Base-by-base conservation (phyloP, 2,329 filamentous ascomycete genomes). In the Chalaropsis ovoidea region DNA sequence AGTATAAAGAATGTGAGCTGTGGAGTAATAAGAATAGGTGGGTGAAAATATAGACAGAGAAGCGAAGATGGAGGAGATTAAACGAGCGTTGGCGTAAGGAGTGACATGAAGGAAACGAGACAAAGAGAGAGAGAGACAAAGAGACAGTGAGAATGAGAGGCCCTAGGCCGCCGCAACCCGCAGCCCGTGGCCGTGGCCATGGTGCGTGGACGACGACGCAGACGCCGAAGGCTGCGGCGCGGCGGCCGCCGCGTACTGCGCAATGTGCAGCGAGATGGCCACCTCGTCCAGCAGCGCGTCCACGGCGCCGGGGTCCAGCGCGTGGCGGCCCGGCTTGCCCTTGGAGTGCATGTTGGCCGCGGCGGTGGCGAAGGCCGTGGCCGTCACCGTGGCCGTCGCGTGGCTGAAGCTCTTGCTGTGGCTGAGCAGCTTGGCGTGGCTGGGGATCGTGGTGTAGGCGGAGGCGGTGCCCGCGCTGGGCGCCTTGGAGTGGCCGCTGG, bases 221-320 rank as follows among this genome's bases (percentile, higher is more conserved):
- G 41, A 24, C 31, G 6, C 0, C 41, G 19, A 39, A 2, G 39
- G 39, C 7, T 31, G n/a, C 47, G 13, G 24, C 8, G 35, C 5
- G n/a, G 52, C 39, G 10, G 58, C 35, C 13, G 60, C 22, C 6
- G 41, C 62, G 56, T 52, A 64, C 58, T 65, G 63, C 1, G 63
- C 66, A 47, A 62, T 65, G 15, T 67, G 63, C 49, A 67, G 45
- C 6, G 66, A 63, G 45, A 67, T 62, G 15, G 66, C 63, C 31
- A 67, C 66, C 31, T 67, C 66, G 19, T 65, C 63, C 19, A 67
- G 45, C 39, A 67, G 61, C 24, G 64, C 63, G n/a, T 67, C 66
- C 7, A 67, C 66, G 8, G 62, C 45, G 7, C 47, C 42, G 27
- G 15, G 27, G 54, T 39, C 54, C 0, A 58, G 10, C 1, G 10